A percentile compares a stretch with the other conserved stretches of the same genome.
phyloP scores from a whole-genome alignment of 345 rosid species.

The Heritiera fomes region DNA sequence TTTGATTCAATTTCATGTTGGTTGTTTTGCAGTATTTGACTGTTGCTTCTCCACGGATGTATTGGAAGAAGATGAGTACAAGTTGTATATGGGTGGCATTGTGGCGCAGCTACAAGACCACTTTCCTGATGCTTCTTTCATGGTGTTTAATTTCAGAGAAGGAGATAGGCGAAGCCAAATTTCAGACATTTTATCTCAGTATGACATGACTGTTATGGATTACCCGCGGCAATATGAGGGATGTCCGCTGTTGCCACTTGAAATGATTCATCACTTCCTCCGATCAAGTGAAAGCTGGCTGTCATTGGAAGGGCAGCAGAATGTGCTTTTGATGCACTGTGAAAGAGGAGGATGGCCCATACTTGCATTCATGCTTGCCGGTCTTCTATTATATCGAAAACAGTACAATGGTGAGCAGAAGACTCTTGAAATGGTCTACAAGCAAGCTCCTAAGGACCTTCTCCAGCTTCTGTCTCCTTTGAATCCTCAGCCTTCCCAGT shows the following conservation, averaged over 20 bases:
- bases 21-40: slow-evolving; percentile 76
- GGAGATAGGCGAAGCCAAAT: slow-evolving; percentile 89
- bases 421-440: slow-evolving; percentile 97
- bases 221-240: slow-evolving; percentile 92
- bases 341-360: slow-evolving; percentile 99
- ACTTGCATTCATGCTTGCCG: slow-evolving; percentile 95
- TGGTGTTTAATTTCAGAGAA: slow-evolving; percentile 97
- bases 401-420: slow-evolving; percentile 93
- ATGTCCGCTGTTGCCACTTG: slow-evolving; percentile 80
- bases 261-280: slow-evolving; percentile 94
- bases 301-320: slow-evolving; percentile 89
- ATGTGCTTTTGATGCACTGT: slow-evolving; percentile 93
- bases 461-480: slow-evolving; percentile 78
- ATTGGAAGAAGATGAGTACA: slow-evolving; percentile 92
- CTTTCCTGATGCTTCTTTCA: slow-evolving; percentile 93
- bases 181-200: slow-evolving; percentile 79
- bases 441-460: slow-evolving; percentile 95
- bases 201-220: slow-evolving; percentile 98
- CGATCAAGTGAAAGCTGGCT: slow-evolving; percentile 95
- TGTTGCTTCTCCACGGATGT: slow-evolving; percentile 97
- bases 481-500: slow-evolving; percentile 91
- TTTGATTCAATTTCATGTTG: not conserved
- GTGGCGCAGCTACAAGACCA: slow-evolving; percentile 93
- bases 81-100: slow-evolving; percentile 87
- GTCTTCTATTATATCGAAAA: slow-evolving; percentile 75